These are phyloP conservation scores for Bipolaris oryzae DNA, from an alignment of 2,329 filamentous ascomycete genomes.

Conservation along the genomic window DNA sequence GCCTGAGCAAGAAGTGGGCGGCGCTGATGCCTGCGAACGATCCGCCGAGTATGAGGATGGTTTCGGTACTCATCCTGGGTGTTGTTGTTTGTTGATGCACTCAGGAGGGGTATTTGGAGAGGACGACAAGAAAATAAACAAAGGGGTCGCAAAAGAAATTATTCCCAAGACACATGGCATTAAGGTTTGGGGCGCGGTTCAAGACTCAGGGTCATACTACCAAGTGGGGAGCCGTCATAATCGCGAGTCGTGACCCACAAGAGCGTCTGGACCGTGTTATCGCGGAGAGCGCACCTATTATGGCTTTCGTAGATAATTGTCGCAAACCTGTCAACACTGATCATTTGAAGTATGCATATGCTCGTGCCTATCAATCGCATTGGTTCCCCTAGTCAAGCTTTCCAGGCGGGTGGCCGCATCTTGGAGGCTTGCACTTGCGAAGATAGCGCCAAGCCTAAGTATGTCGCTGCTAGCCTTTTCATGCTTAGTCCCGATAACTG, in stretches of 20 bases:
- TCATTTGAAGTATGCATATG: slow-evolving; percentile 2
- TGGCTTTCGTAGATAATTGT: slow-evolving; percentile 5
- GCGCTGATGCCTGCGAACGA: slow-evolving; percentile 45
- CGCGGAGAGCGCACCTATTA: neutral
- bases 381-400: neutral
- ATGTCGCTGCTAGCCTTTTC: slow-evolving; percentile 7
- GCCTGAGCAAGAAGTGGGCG: slow-evolving; percentile 46
- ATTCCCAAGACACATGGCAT: slow-evolving; percentile 14
- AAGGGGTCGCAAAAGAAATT: slow-evolving; percentile 12
- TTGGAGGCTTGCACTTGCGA: slow-evolving; percentile 8
- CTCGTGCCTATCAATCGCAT: slow-evolving; percentile 10
- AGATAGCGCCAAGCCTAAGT: slow-evolving; percentile 2
- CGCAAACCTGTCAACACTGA: neutral
- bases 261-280: slow-evolving; percentile 6
- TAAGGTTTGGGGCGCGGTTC: slow-evolving; percentile 19
- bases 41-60: slow-evolving; percentile 46
- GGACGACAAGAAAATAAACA: slow-evolving; percentile 6
- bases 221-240: slow-evolving; percentile 26
- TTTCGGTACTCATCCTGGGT: slow-evolving; percentile 41
- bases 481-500: neutral
- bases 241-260: slow-evolving; percentile 7
- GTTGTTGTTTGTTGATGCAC: neutral
- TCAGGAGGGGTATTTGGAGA: slow-evolving; percentile 13
- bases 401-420: neutral
- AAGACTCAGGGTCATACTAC: slow-evolving; percentile 14